Base-by-base conservation (phyloP, 2,329 filamentous ascomycete genomes). In the Scedosporium dehoogii region DNA sequence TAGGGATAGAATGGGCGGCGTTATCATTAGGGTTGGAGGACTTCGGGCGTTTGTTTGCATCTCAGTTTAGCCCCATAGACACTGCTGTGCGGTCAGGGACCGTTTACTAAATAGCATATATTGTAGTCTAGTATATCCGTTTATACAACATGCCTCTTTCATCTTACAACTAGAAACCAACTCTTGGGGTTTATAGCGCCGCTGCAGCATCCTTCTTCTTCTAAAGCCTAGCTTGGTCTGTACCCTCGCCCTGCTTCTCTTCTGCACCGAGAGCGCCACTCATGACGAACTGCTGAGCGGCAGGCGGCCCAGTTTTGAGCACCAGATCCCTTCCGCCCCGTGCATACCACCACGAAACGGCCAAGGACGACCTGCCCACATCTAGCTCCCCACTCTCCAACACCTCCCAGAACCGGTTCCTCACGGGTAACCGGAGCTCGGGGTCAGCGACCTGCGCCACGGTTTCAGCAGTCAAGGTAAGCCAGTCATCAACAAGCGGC, bases 331-430 rank as follows among this genome's bases (percentile, higher is more conserved):
- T 84, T 75, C 75, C 83, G 6, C 82, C 82, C 42, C 74, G 74
- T 12, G 79, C 81, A 10, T 86, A 89, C 92, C 92, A 96, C 92
- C 92, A 97, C 2, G 85, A 84, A 18, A 96, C 89, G 58, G 88
- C 91, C 38, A 89, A 81, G 48, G 87, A 85, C 6, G 90, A 88
- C 64, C 91, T 82, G 71, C 96, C 90, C 25, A 96, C 87, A 73
- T 96, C 92, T 85, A 96, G 89, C 75, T 96, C 91, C 3, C 91
- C 91, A 67, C 83, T 86, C 48, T 87, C 87, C 9, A 96, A 75
- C 2, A 91, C 82, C 63, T 94, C 87, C 86, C 90, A 92, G 72
- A 96, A 89, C 59, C 91, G 79, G 65, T 85, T 81, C 70, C 86
- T 85, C 44, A 87, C 90, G 2, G 79, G 76, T 57, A 86, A 81